Evolutionary conservation across 441 rosid genomes (phyloP).

Genomic region (Raphanus hybrid): DNA sequence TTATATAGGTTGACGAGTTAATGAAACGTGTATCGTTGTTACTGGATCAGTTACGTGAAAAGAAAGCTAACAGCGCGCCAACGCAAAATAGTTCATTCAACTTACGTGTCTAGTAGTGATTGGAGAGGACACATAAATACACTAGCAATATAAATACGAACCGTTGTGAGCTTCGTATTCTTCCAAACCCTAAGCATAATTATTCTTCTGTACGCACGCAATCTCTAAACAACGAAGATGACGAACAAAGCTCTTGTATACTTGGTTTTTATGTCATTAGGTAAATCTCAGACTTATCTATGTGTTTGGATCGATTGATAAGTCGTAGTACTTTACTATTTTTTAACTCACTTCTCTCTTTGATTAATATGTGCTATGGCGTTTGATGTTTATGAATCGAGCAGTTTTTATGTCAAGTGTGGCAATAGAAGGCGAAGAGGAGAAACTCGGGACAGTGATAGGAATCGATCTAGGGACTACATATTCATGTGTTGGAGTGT

Average conservation of each 20-base stretch:
- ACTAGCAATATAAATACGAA: constrained; percentile 13
- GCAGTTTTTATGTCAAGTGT: constrained; percentile 44
- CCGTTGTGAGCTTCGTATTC: not conserved
- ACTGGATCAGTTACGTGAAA: constrained; percentile 33
- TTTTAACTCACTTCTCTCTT: not conserved
- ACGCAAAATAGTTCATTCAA: not conserved
- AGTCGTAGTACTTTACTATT: not conserved
- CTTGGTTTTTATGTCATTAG: constrained; percentile 41
- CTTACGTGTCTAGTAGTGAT: constrained; percentile 31
- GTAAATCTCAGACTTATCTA: constrained; percentile 21
- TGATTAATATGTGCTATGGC: not conserved
- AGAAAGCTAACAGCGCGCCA: constrained; percentile 13
- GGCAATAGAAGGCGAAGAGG: constrained; percentile 37
- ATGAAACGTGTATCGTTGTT: constrained; percentile 16
- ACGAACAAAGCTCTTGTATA: constrained; percentile 19
- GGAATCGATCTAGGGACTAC: constrained; percentile 72
- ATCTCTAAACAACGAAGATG: constrained; percentile 33
- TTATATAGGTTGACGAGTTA: not conserved
- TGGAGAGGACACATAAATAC: constrained; percentile 32
- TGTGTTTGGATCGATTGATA: not conserved
- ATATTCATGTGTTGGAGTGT: constrained; percentile 64
- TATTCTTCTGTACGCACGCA: not conserved
- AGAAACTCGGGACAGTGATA: constrained; percentile 53
- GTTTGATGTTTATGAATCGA: not conserved
- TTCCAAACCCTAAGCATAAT: constrained; percentile 16